Conservation (phyloP, 2,329 filamentous ascomycete species). For the Microsporum canis region DNA sequence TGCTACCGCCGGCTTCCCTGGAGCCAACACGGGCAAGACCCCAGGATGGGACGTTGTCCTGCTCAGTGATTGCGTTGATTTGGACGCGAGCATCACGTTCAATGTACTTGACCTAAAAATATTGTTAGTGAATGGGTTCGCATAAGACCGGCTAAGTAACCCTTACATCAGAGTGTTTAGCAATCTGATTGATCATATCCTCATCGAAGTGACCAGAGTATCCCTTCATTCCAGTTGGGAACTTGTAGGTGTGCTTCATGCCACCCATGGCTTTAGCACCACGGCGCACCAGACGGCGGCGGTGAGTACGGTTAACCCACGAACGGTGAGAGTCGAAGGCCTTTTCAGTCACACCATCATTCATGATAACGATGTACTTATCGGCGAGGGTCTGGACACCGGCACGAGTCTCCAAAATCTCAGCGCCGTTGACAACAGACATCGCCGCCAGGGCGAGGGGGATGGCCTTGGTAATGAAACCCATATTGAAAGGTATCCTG, state of each 20-base stretch:
- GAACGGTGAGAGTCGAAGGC: slow-evolving; percentile 8
- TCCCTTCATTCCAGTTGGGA: slow-evolving; percentile 4
- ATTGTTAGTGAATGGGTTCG: neutral
- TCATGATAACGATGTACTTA: slow-evolving; percentile 11
- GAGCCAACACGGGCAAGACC: slow-evolving; percentile 28
- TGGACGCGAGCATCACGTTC: slow-evolving; percentile 11
- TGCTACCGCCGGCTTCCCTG: slow-evolving; percentile 15
- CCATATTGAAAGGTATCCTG: neutral
- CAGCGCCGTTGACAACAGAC: slow-evolving; percentile 6
- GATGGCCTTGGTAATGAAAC: slow-evolving; percentile 5
- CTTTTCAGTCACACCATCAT: slow-evolving; percentile 4
- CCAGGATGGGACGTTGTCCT: slow-evolving; percentile 22
- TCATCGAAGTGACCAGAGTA: slow-evolving; percentile 11
- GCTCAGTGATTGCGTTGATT: slow-evolving; percentile 11
- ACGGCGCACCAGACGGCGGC: slow-evolving; percentile 2
- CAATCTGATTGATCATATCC: slow-evolving; percentile 6
- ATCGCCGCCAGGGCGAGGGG: slow-evolving; percentile 7
- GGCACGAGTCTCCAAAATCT: slow-evolving; percentile 2
- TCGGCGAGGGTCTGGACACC: slow-evolving; percentile 5
- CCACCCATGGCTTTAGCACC: slow-evolving; percentile 1
- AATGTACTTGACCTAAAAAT: slow-evolving; percentile 13
- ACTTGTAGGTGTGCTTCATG: slow-evolving; percentile 9
- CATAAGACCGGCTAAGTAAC: slow-evolving; percentile 13
- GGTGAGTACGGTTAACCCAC: slow-evolving; percentile 5
- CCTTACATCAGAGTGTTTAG: slow-evolving; percentile 5